Evolutionary conservation across 148 eudicot genomes (phyloP), one percentile per base, ranked within the genome.

Genomic region (Mesembryanthemum crystallinum): DNA sequence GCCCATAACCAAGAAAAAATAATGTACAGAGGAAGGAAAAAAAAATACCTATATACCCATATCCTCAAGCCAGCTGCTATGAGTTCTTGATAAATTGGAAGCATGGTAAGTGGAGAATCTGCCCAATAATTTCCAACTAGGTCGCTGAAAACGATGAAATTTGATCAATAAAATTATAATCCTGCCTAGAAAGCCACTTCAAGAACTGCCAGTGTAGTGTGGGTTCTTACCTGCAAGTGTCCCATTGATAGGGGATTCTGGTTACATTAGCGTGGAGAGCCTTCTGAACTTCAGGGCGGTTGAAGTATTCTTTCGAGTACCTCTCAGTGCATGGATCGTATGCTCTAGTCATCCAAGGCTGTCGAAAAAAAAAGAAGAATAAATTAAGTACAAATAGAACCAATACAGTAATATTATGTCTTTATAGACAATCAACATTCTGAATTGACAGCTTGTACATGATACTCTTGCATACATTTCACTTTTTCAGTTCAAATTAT

Each of bases 341-440:
- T 42, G 91, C 99, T 91, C 97, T 86, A 37, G 74, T 82, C 96
- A 92, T 90, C 97, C 99, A 92, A 67, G 99, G 96, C 99, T 95
- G 79, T 30, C 42, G 33, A 27, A 45, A 80, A 5, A 73, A 64
- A 15, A 63, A 52, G 7, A 14, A 76, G 64, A 71, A 9, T 2
- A 13, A 1, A 17, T 64, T 30, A 43, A 24, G 45, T 43, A n/a
- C 11, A 42, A n/a, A 14, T 10, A 30, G 12, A 27, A 12, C 4
- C 11, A 45, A 47, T 10, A 1, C 18, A 43, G 5, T n/a, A 24
- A 43, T 6, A 29, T n/a, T n/a, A n/a, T n/a, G n/a, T n/a, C n/a
- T 15, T 45, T 18, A 69, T 15, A 25, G 21, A 43, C 55, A 49
- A 28, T 10, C 13, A 28, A 67, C 71, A 25, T 43, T 45, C 32